phyloP scores from a whole-genome alignment of 179 eudicot species.

The Patellifolia procumbens region DNA sequence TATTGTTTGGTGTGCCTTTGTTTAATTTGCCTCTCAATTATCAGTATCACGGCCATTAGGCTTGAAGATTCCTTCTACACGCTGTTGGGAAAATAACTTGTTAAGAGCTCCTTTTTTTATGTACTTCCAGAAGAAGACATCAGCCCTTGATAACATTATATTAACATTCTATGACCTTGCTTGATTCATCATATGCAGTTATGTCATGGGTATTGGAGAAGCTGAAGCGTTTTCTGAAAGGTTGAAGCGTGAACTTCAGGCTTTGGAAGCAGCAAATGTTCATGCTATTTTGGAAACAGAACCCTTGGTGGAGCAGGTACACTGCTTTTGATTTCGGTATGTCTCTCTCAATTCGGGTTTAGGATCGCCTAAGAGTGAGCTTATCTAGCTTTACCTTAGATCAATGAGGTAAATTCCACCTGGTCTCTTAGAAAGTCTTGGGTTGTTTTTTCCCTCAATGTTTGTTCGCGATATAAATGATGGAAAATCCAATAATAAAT shows the following conservation, averaged over 20 bases:
- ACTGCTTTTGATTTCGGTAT: neutral
- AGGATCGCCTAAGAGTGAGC: too few species aligned
- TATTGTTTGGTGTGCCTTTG: neutral
- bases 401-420: neutral
- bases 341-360: neutral
- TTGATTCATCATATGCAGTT: conserved; percentile 45
- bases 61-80: neutral
- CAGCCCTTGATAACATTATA: neutral
- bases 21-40: neutral
- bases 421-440: neutral
- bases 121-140: neutral
- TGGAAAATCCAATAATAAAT: too few species aligned
- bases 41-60: neutral
- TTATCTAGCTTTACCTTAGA: neutral
- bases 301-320: conserved; percentile 81
- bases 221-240: conserved; percentile 98
- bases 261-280: conserved; percentile 98
- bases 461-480: too few species aligned
- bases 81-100: neutral
- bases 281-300: conserved; percentile 95
- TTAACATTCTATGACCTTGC: conserved; percentile 6
- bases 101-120: neutral
- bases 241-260: conserved; percentile 94
- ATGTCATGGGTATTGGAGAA: conserved; percentile 96
- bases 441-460: neutral